Evolutionary conservation across 352 stramenopile genomes (phyloP).

Genomic region (Saprolegnia diclina): DNA sequence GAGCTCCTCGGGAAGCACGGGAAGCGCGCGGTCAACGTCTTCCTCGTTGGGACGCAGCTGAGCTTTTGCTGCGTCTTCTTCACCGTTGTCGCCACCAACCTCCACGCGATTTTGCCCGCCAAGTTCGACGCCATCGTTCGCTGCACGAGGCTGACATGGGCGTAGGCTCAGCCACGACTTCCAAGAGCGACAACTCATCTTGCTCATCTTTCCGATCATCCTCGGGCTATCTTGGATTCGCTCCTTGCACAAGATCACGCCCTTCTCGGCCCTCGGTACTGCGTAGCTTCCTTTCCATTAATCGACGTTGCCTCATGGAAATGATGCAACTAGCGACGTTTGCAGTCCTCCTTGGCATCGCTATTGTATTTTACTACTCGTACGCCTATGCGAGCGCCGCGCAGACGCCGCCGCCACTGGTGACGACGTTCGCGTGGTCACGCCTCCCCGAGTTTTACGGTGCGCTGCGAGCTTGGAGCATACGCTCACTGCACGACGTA

Average conservation of each 20-base stretch:
- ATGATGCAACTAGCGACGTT: conserved; percentile 42
- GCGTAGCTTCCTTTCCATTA: neutral
- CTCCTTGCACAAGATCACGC: conserved; percentile 64
- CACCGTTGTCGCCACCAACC: conserved; percentile 76
- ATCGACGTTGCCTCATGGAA: neutral
- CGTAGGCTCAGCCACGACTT: conserved; percentile 46
- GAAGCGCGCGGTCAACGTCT: conserved; percentile 69
- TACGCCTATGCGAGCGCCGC: conserved; percentile 49
- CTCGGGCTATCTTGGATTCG: conserved; percentile 72
- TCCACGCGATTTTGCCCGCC: conserved; percentile 62
- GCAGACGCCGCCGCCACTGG: conserved; percentile 28
- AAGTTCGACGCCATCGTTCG: conserved; percentile 30
- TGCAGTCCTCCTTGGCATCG: conserved; percentile 54
- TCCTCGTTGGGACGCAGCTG: conserved; percentile 69
- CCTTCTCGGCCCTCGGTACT: conserved; percentile 63
- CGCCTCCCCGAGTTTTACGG: conserved; percentile 65
- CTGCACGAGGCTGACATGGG: neutral
- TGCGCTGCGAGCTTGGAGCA: neutral
- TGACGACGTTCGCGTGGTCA: conserved; percentile 33
- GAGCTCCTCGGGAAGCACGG: conserved; percentile 53
- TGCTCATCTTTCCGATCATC: conserved; percentile 63
- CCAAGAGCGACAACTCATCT: conserved; percentile 71
- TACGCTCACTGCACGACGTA: conserved; percentile 15
- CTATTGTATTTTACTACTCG: conserved; percentile 82
- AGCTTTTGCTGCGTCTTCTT: conserved; percentile 84